These are phyloP conservation scores for Saccharomycopsis fermentans DNA, from an alignment of 805 yeast genomes.

Conservation along the genomic window DNA sequence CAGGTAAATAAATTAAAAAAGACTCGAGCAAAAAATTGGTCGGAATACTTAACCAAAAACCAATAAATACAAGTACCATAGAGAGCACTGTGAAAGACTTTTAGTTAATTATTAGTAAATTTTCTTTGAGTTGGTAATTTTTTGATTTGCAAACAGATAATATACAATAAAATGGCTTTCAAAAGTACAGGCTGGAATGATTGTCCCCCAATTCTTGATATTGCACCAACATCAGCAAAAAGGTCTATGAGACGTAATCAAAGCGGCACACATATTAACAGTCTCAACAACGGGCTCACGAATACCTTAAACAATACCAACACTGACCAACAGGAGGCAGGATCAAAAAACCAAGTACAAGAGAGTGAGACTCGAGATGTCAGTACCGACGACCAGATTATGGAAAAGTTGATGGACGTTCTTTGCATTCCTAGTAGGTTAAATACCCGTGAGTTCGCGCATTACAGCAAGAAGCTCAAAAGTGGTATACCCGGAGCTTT, in stretches of 20 bases:
- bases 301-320: background rate
- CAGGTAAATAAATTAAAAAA: too few species aligned
- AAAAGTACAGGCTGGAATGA: conserved; percentile 49
- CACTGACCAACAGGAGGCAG: conserved; percentile 3
- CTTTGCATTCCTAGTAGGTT: conserved; percentile 26
- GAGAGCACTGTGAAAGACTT: too few species aligned
- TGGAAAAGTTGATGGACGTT: conserved; percentile 21
- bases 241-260: background rate
- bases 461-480: conserved; percentile 33
- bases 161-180: conserved; percentile 7
- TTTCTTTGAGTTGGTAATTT: too few species aligned
- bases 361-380: conserved; percentile 5
- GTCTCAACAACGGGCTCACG: conserved; percentile 5
- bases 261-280: conserved; percentile 15
- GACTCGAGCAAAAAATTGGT: too few species aligned
- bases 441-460: conserved; percentile 33
- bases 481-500: conserved; percentile 10
- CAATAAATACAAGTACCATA: too few species aligned
- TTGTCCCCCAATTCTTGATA: conserved; percentile 33
- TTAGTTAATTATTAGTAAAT: too few species aligned
- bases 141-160: background rate
- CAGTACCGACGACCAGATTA: conserved; percentile 19
- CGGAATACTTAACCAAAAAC: too few species aligned
- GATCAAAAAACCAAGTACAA: conserved; percentile 1
- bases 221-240: conserved; percentile 12